Percentiles rank a stretch among this genome's conserved stretches.
Conservation (phyloP, 208 protist genomes). For the Trypanosoma avium region DNA sequence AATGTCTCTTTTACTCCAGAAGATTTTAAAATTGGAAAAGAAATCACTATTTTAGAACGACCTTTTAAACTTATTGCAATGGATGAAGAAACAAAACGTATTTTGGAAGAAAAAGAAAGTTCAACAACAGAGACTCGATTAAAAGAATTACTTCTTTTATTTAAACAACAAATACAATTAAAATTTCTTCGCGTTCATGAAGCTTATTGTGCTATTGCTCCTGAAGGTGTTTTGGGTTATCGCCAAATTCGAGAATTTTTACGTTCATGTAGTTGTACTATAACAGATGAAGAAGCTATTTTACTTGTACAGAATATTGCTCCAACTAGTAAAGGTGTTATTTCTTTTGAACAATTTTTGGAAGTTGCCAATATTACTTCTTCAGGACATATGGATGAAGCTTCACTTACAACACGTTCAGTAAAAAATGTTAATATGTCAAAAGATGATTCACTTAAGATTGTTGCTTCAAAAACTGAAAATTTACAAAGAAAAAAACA, state of each 20-base stretch:
- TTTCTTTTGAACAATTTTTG: slow-evolving; percentile 81
- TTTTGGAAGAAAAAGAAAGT: slow-evolving; percentile 69
- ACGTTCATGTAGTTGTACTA: slow-evolving; percentile 75
- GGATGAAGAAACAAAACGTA: slow-evolving; percentile 65
- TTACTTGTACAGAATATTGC: slow-evolving; percentile 76
- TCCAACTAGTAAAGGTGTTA: slow-evolving; percentile 58
- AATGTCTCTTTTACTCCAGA: slow-evolving; percentile 55
- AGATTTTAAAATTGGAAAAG: slow-evolving; percentile 79
- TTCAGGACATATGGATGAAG: slow-evolving; percentile 69
- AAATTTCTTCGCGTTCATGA: slow-evolving; percentile 75
- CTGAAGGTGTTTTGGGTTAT: slow-evolving; percentile 76
- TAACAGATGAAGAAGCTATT: slow-evolving; percentile 82
- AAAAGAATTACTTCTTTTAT: slow-evolving; percentile 63
- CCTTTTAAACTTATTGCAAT: slow-evolving; percentile 75
- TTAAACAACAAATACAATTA: slow-evolving; percentile 82
- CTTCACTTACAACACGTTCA: slow-evolving; percentile 53
- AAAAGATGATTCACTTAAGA: slow-evolving; percentile 46
- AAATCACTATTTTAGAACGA: slow-evolving; percentile 68
- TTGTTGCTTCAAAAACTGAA: slow-evolving; percentile 34
- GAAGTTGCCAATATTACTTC: slow-evolving; percentile 57
- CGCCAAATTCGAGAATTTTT: slow-evolving; percentile 83
- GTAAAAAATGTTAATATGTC: slow-evolving; percentile 72
- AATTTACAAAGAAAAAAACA: slow-evolving; percentile 42
- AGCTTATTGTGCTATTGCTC: slow-evolving; percentile 72
- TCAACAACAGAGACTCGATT: slow-evolving; percentile 56